These are phyloP conservation scores for Geum urbanum DNA, from an alignment of 306 rosid species.

Conservation along the genomic window DNA sequence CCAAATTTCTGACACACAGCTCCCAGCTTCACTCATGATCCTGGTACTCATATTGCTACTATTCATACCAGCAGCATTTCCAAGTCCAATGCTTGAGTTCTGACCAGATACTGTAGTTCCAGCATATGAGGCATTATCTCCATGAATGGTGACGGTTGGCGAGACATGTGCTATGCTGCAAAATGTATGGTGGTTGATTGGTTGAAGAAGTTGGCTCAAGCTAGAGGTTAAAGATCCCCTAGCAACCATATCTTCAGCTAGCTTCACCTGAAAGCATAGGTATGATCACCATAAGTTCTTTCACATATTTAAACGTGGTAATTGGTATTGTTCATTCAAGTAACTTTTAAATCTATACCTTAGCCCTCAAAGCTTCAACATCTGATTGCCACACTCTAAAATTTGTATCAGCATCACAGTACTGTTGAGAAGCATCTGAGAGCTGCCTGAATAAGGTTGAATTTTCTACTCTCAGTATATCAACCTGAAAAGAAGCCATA, in stretches of 20 bases:
- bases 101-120: constrained; percentile 46
- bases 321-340: not conserved
- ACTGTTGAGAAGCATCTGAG: constrained; percentile 57
- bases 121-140: constrained; percentile 43
- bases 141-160: constrained; percentile 51
- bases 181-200: constrained; percentile 26
- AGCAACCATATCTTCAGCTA: constrained; percentile 92
- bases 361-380: constrained; percentile 95
- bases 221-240: constrained; percentile 54
- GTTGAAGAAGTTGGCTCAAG: constrained; percentile 52
- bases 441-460: constrained; percentile 55
- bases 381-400: constrained; percentile 75
- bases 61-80: constrained; percentile 31
- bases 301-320: not conserved
- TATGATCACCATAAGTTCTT: not conserved
- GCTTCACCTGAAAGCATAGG: constrained; percentile 55
- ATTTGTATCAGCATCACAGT: constrained; percentile 63
- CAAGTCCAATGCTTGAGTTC: constrained; percentile 37
- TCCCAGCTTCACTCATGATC: constrained; percentile 40
- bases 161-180: constrained; percentile 48
- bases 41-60: constrained; percentile 34
- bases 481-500: constrained; percentile 48
- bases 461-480: constrained; percentile 58
- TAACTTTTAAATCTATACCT: constrained; percentile 37
- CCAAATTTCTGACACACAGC: constrained; percentile 47